These are phyloP conservation scores for Nissolia schottii DNA, from an alignment of 306 rosid species.

Conservation along the genomic window DNA sequence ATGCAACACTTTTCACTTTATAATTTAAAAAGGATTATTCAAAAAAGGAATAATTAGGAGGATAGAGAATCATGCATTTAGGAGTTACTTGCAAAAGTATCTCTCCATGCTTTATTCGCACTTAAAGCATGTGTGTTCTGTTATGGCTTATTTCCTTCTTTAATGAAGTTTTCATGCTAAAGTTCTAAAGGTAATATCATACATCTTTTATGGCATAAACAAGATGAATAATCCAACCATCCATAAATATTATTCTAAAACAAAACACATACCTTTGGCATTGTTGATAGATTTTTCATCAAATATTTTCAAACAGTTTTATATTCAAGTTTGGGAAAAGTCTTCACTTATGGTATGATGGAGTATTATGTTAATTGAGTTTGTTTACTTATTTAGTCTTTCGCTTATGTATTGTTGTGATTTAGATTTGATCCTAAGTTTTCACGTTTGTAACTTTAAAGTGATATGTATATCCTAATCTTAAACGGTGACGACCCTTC, in stretches of 20 bases:
- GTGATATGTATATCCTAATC: too few species aligned
- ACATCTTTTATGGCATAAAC: neutral
- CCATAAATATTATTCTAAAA: neutral
- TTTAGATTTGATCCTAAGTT: too few species aligned
- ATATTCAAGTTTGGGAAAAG: too few species aligned
- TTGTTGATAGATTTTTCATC: neutral
- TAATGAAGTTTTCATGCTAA: neutral
- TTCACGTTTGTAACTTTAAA: too few species aligned
- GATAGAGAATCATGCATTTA: neutral
- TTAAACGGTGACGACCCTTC: too few species aligned
- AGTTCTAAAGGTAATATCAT: neutral
- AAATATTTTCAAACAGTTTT: too few species aligned
- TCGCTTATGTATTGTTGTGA: too few species aligned
- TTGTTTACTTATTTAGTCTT: too few species aligned
- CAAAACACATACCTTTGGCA: neutral
- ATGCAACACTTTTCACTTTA: neutral
- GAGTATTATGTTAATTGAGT: too few species aligned
- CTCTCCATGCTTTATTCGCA: neutral
- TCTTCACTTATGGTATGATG: too few species aligned
- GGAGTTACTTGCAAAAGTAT: neutral
- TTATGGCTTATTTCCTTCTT: neutral
- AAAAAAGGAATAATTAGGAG: neutral
- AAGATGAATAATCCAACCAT: neutral
- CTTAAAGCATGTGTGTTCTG: neutral
- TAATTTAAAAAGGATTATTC: neutral